Percentiles rank a stretch among this genome's conserved stretches.
These are phyloP conservation scores for Ulota crispa DNA, from an alignment of 225 moss, liverwort and hornwort genomes.

Conservation along the genomic window DNA sequence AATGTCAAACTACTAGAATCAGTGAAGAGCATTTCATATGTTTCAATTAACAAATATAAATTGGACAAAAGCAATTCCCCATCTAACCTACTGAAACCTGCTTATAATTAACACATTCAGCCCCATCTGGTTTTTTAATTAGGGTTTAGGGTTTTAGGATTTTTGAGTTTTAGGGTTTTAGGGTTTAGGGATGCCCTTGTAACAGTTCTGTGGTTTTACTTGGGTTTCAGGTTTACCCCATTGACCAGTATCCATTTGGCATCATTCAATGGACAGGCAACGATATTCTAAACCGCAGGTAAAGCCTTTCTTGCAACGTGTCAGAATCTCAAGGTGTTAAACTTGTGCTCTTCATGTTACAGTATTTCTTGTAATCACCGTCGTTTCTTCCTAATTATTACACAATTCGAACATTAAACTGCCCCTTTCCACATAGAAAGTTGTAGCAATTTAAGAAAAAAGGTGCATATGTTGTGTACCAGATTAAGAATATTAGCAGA, in stretches of 20 bases:
- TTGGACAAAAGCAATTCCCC: neutral
- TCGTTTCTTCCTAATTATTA: neutral
- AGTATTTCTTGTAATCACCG: neutral
- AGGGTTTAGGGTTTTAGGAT: too few species aligned
- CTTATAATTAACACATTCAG: neutral
- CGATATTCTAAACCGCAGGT: slow-evolving; percentile 91
- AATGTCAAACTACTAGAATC: neutral
- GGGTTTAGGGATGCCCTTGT: neutral
- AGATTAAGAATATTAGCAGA: slow-evolving; percentile 82
- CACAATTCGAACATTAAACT: too few species aligned
- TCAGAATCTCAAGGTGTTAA: neutral
- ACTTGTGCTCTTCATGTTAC: neutral
- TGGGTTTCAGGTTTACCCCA: slow-evolving; percentile 68
- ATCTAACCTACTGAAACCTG: neutral
- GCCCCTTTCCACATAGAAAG: neutral
- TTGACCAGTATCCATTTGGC: slow-evolving; percentile 84
- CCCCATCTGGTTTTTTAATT: neutral
- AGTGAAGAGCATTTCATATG: neutral
- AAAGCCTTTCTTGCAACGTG: slow-evolving; percentile 6
- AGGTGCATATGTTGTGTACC: slow-evolving; percentile 12
- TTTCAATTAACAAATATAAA: neutral
- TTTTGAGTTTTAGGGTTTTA: too few species aligned
- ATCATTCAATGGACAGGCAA: slow-evolving; percentile 98
- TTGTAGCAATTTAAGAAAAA: slow-evolving; percentile 4
- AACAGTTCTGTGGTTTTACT: neutral